Percentiles rank a stretch among this genome's conserved stretches.
phyloP scores from a whole-genome alignment of 2,329 filamentous ascomycete genomes.

The Talaromyces sp. region DNA sequence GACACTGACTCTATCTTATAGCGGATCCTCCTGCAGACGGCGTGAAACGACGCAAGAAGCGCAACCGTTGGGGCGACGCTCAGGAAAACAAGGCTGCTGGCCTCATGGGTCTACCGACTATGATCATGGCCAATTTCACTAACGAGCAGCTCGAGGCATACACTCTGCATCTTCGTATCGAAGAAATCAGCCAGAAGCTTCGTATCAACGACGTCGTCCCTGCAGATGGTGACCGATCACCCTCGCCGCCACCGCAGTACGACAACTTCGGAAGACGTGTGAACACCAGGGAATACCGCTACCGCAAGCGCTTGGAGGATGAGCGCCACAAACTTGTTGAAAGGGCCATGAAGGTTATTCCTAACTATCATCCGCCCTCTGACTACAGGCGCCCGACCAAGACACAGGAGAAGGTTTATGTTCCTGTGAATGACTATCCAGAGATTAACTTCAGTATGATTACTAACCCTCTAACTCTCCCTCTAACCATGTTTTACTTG shows the following conservation, averaged over 20 bases:
- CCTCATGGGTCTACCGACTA: conserved; percentile 93
- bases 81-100: conserved; percentile 98
- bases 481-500: conserved; percentile 55
- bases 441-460: conserved; percentile 99
- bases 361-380: conserved; percentile 97
- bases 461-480: conserved; percentile 90
- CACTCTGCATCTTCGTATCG: conserved; percentile 91
- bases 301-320: conserved; percentile 96
- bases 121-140: conserved; percentile 97
- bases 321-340: conserved; percentile 98
- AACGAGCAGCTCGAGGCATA: conserved; percentile 98
- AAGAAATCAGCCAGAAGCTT: conserved; percentile 99
- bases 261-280: conserved; percentile 99
- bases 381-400: conserved; percentile 98
- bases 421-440: conserved; percentile 99
- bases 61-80: conserved; percentile 96
- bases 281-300: conserved; percentile 97
- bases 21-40: conserved; percentile 65
- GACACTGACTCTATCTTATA: conserved; percentile 20
- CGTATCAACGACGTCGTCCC: conserved; percentile 99
- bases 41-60: conserved; percentile 89
- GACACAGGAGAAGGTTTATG: conserved; percentile 99
- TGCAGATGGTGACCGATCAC: conserved; percentile 91
- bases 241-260: conserved; percentile 93
- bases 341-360: conserved; percentile 99